Conservation (phyloP, 2,329 filamentous ascomycete species). For the Cladophialophora carrionii region DNA sequence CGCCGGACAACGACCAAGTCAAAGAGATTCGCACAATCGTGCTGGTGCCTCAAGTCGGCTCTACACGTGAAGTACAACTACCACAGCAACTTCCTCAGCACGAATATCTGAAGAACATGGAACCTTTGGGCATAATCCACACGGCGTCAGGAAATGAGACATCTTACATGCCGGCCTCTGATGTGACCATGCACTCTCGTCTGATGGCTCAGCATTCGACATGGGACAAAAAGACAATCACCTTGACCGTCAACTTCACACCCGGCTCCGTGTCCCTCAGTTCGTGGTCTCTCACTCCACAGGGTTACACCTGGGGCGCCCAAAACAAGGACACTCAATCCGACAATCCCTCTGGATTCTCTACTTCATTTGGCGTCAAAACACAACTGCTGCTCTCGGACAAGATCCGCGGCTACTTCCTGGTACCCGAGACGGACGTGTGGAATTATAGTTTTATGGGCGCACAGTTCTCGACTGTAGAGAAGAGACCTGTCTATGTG, state of each 20-base stretch:
- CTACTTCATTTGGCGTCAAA: conserved; percentile 89
- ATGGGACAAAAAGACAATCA: conserved; percentile 90
- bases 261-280: conserved; percentile 93
- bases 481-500: conserved; percentile 89
- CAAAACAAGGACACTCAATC: conserved; percentile 92
- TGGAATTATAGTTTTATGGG: conserved; percentile 99
- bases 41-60: conserved; percentile 96
- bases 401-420: conserved; percentile 92
- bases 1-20: conserved; percentile 91
- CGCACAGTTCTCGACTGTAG: conserved; percentile 78
- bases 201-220: conserved; percentile 79
- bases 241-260: conserved; percentile 94
- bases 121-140: conserved; percentile 93
- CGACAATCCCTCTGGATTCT: conserved; percentile 93
- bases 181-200: conserved; percentile 91
- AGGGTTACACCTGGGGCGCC: conserved; percentile 94
- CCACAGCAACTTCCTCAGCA: conserved; percentile 89
- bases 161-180: conserved; percentile 91
- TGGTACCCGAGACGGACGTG: conserved; percentile 83
- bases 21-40: conserved; percentile 97
- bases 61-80: conserved; percentile 86
- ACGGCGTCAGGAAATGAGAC: conserved; percentile 93
- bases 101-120: conserved; percentile 81
- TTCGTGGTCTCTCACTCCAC: conserved; percentile 88
- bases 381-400: conserved; percentile 91